A percentile compares a stretch with the other conserved stretches of the same genome.
Evolutionary conservation across 352 stramenopile genomes (phyloP).

Genomic region (Aphanomyces cochlioides): DNA sequence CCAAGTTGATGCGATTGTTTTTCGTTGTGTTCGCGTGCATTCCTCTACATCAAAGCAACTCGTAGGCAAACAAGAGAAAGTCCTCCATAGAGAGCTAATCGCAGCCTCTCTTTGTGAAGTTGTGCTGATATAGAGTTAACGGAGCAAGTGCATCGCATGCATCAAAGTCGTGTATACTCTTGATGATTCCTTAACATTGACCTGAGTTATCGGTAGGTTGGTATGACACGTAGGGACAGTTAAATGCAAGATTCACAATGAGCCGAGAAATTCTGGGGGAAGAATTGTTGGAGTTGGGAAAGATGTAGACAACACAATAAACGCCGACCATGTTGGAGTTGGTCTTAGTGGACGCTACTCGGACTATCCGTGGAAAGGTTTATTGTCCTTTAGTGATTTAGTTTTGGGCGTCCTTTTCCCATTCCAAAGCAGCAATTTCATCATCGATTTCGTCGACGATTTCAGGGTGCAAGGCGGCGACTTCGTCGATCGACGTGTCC

Average conservation of each 20-base stretch:
- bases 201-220: too few species aligned
- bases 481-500: slow-evolving; percentile 80
- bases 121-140: too few species aligned
- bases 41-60: too few species aligned
- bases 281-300: neutral
- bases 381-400: slow-evolving; percentile 16
- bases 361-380: neutral
- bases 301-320: neutral
- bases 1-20: neutral
- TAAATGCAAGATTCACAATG: too few species aligned
- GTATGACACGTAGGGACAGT: too few species aligned
- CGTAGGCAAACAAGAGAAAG: too few species aligned
- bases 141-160: too few species aligned
- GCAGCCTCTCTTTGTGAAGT: too few species aligned
- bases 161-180: too few species aligned
- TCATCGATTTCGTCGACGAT: slow-evolving; percentile 82
- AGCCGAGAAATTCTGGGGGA: too few species aligned
- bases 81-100: too few species aligned
- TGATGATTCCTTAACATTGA: too few species aligned
- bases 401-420: slow-evolving; percentile 83
- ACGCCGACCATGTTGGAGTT: neutral
- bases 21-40: neutral
- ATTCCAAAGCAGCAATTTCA: slow-evolving; percentile 86
- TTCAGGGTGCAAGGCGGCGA: slow-evolving; percentile 83
- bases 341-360: neutral